Evolutionary conservation across 177 flowering plant genomes (phyloP), one percentile per base, ranked within the genome.

Genomic region (Vitis hybrid): DNA sequence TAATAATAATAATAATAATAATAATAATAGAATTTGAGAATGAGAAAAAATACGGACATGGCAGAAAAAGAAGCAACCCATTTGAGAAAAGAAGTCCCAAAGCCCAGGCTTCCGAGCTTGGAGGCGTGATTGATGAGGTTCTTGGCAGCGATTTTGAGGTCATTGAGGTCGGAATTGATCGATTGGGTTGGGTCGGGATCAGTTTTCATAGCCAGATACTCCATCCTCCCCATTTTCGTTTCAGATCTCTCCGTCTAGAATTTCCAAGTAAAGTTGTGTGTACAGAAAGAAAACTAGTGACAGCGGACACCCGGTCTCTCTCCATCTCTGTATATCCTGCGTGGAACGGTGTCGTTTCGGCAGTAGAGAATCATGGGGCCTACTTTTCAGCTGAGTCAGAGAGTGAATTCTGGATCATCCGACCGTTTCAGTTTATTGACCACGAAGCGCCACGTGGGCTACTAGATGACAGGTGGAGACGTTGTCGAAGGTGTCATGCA

Each of bases 1-100:
- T n/a, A n/a, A n/a, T n/a, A n/a, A 20, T 20, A 20, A 26, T 29
- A 8, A 39, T 1, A 39, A 5, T 7, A 39, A 39, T 8, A 39
- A 5, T 39, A 39, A 39, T 39, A 39, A 39, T 39, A 6, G 48
- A 39, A 39, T 39, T 3, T 29, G 48, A 1, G 48, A 0, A 39
- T 19, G 12, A 56, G 31, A 20, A 57, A 59, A 58, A 65, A 55
- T 2, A 68, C 82, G 76, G 52, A 86, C 89, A 86, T 86, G 55
- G 87, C 90, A 67, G 90, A 73, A 26, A 85, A 80, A 26, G 85
- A 86, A 13, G 92, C 88, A 34, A 88, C 64, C 88, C 90, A 88
- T 83, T 80, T 77, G 78, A 88, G 81, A 52, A 86, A 79, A 51
- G 84, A 73, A 70, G 86, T 84, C 10, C 87, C 90, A 56, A 83